Evolutionary conservation across 2,329 filamentous ascomycete genomes (phyloP), one percentile per base, ranked within the genome.

Genomic region (Cladosporium halotolerans): DNA sequence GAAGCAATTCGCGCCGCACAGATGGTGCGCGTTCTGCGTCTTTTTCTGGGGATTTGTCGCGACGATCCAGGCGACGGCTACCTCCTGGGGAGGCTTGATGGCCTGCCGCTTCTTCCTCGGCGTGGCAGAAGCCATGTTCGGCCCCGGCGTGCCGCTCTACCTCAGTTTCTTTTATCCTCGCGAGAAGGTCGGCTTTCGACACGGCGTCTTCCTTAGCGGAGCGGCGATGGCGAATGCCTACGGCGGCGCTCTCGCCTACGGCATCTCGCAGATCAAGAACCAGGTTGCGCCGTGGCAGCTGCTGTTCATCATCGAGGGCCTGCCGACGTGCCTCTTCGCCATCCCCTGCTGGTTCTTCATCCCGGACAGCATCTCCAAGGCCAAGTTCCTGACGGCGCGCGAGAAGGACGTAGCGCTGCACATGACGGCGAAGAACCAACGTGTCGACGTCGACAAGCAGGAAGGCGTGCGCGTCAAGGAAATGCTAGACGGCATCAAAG

Each of bases 201-300:
- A 76, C 48, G 80, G 79, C 2, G 63, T 83, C 18, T 84, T 82
- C 57, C 56, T 74, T 19, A 64, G 65, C 9, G 72, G 72, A 3
- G 82, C 83, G 0, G 83, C 84, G 1, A 77, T 95, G 3, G 89
- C 89, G 1, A 93, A 88, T 40, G 85, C 84, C 1, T 91, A 95
- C 65, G 88, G 89, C 0, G 84, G 84, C 2, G 83, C 81, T 3
- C 64, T 78, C 8, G 83, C 82, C 1, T 85, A 82, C 54, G 81
- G 77, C 4, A 85, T 88, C 63, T 82, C 82, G 8, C 79, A 79
- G 28, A 80, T 82, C 10, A 73, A 78, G 60, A 72, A 75, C 2
- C 65, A 72, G 13, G 67, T 88, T 41, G 76, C 79, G 2, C 80
- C 76, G 53, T 89, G 86, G 86, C 77, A 82, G 34, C 70, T 79